Evolutionary conservation across 305 asterid genomes (phyloP).

Genomic region (Rubia occidens): DNA sequence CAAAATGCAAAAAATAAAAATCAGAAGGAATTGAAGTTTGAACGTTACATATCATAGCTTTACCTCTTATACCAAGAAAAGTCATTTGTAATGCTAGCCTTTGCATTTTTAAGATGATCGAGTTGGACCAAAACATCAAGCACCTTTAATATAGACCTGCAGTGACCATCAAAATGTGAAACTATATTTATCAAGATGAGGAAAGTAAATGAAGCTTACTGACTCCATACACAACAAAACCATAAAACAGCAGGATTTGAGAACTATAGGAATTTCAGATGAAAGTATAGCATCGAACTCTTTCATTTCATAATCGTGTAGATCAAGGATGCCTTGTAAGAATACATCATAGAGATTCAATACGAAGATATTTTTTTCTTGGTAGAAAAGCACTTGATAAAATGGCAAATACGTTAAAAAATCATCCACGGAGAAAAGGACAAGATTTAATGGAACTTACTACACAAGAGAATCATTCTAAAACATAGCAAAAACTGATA

Average conservation of each 20-base stretch:
- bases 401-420: neutral
- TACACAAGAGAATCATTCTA: neutral
- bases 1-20: neutral
- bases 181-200: conserved; percentile 1
- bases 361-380: neutral
- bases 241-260: neutral
- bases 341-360: conserved; percentile 1
- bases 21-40: neutral
- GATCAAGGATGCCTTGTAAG: neutral
- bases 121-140: conserved; percentile 92
- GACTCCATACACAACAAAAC: neutral
- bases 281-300: neutral
- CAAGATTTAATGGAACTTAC: neutral
- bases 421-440: neutral
- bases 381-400: neutral
- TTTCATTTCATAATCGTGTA: neutral
- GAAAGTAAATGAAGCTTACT: neutral
- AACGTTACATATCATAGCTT: neutral
- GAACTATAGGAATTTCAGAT: neutral
- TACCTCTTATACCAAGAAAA: conserved; percentile 99
- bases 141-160: conserved; percentile 92
- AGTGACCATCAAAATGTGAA: conserved; percentile 21
- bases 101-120: conserved; percentile 97
- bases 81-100: conserved; percentile 98
- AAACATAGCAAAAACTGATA: conserved; percentile 1